These are phyloP conservation scores for Pyrus bretschneideri DNA, from an alignment of 306 rosid genomes.

Conservation along the genomic window DNA sequence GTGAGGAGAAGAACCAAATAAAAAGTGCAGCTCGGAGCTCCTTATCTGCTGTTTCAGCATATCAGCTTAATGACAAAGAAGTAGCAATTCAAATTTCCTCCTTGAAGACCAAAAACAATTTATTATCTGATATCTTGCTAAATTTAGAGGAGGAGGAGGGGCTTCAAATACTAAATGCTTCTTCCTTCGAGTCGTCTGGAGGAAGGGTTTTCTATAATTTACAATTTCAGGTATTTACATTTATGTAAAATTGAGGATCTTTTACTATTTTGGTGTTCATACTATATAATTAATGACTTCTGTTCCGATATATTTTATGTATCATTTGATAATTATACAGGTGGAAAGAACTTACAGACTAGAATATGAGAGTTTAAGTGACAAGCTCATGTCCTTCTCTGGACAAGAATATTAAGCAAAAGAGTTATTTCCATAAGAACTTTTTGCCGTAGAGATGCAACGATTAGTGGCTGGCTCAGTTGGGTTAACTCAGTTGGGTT, in stretches of 20 bases:
- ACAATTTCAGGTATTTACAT: constrained; percentile 40
- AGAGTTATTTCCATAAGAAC: background rate
- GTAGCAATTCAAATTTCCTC: constrained; percentile 48
- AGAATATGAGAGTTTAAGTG: constrained; percentile 2
- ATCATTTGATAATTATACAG: background rate
- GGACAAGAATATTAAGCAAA: background rate
- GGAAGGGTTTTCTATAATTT: constrained; percentile 46
- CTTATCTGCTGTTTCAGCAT: constrained; percentile 38
- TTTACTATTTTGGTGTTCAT: too few species aligned
- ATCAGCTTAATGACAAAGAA: constrained; percentile 42
- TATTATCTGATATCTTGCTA: constrained; percentile 37
- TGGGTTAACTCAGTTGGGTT: too few species aligned
- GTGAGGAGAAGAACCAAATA: background rate
- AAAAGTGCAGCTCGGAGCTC: constrained; percentile 10
- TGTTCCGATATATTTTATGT: too few species aligned
- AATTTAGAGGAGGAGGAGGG: constrained; percentile 43
- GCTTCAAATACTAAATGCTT: constrained; percentile 42
- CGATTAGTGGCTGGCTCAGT: too few species aligned
- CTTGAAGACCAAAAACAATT: constrained; percentile 7
- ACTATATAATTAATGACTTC: too few species aligned
- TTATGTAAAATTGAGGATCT: too few species aligned
- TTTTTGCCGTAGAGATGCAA: too few species aligned
- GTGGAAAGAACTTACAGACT: constrained; percentile 3
- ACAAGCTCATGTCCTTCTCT: constrained; percentile 1
- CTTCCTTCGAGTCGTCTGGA: constrained; percentile 50